Percentiles rank a stretch among this genome's conserved stretches.
phyloP scores from a whole-genome alignment of 352 stramenopile species.

The Pythium oligandrum region DNA sequence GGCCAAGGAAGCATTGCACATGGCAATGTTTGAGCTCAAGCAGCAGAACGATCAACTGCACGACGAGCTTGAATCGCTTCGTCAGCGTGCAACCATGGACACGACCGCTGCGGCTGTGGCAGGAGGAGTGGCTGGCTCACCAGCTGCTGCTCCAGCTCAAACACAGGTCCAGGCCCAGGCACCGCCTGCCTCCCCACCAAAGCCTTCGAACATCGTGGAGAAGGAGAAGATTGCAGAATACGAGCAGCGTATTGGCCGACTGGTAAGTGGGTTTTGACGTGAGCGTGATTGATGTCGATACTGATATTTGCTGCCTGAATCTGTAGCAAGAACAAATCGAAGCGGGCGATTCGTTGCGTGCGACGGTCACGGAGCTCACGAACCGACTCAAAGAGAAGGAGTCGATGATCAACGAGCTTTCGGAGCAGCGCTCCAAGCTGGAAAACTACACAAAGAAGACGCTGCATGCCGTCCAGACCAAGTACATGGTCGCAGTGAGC shows the following conservation, averaged over 20 bases:
- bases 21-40: conserved; percentile 64
- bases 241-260: conserved; percentile 60
- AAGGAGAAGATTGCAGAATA: conserved; percentile 55
- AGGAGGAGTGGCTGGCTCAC: too few relatives aligned
- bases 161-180: too few relatives aligned
- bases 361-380: conserved; percentile 72
- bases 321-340: conserved; percentile 54
- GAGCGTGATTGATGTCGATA: not conserved
- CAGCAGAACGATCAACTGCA: conserved; percentile 68
- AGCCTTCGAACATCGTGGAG: conserved; percentile 1
- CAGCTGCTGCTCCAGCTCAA: too few relatives aligned
- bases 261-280: conserved; percentile 36
- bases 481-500: conserved; percentile 88
- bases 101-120: too few relatives aligned
- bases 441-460: conserved; percentile 91
- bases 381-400: conserved; percentile 88
- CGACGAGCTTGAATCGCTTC: conserved; percentile 41
- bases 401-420: conserved; percentile 84
- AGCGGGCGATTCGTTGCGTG: conserved; percentile 68
- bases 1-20: conserved; percentile 67
- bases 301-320: conserved; percentile 2
- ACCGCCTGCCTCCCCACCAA: too few relatives aligned
- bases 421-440: conserved; percentile 80
- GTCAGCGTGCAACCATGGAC: conserved; percentile 2
- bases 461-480: conserved; percentile 86